Base-by-base conservation (phyloP, 2,329 filamentous ascomycete genomes). In the Teratosphaeriaceae sp. region DNA sequence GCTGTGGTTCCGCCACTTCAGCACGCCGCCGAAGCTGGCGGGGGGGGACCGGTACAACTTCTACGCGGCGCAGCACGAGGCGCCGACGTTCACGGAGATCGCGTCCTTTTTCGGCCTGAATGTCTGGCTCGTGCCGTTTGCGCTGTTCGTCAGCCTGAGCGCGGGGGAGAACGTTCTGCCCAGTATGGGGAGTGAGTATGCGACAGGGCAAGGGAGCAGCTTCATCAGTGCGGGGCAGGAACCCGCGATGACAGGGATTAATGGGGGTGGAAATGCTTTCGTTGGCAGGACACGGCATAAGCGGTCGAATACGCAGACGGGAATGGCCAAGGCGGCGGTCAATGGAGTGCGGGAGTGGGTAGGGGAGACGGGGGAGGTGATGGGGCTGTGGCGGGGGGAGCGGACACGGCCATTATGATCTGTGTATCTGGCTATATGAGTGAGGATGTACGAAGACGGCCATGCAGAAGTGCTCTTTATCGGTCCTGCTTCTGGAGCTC, bases 81-180 rank as follows among this genome's bases (percentile, higher is more conserved):
- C 88, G 34, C 92, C 92, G 0, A 83, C 78, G 27, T 98, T 98
- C 64, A 89, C 87, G 15, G 88, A 97, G 69, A 92, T 98, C 34
- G 88, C 92, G 0, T 90, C 87, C 0, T 98, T 92, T 67, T 98
- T 98, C 60, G 92, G 92, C 0, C 72, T 98, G 2, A 95, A 89
- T 57, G 89, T 98, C 0, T 98, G 92, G 92, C 75, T 98, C 1
- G 86, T 97, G 1, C 92, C 92, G 0, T 98, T 98, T 61, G 82
- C 89, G 13, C 74, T 98, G 12, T 98, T 98, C 60, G 90, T 98
- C 39, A 94, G 86, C 57, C 68, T 98, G 33, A 94, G 87, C n/a
- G 92, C 92, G 0, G 88, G 88, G 42, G 92, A 98, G 61, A 97
- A 97, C 60, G 87, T 97, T 3, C 69, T 98, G 40, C 92, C 92